Conservation (phyloP, 176 grass and related monocot species). For the Themeda triandra region DNA sequence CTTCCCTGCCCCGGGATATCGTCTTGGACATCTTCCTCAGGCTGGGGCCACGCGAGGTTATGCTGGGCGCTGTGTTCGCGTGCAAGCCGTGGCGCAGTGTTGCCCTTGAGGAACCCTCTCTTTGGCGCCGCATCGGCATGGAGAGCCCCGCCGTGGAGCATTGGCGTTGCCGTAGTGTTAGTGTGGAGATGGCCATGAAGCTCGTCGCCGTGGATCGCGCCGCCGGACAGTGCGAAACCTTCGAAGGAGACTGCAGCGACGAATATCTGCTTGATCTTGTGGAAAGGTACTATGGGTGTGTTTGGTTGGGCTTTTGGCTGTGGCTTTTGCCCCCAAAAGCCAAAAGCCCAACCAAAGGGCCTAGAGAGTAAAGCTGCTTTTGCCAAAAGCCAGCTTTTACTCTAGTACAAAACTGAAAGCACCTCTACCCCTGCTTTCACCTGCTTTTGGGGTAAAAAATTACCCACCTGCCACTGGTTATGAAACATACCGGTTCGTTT, state of each 20-base stretch:
- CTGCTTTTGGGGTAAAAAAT: too few species aligned
- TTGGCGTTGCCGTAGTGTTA: accelerated
- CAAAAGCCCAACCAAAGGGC: too few species aligned
- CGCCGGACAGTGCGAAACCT: not conserved
- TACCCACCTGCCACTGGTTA: too few species aligned
- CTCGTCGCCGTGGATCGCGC: not conserved
- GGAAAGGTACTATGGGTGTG: not conserved
- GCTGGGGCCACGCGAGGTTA: not conserved
- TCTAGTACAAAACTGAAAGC: too few species aligned
- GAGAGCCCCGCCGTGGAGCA: not conserved
- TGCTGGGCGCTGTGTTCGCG: not conserved
- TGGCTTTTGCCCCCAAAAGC: too few species aligned
- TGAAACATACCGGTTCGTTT: too few species aligned
- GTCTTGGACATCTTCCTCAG: not conserved
- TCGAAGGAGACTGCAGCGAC: not conserved
- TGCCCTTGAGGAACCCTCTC: not conserved
- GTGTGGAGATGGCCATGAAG: not conserved
- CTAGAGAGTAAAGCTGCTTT: too few species aligned
- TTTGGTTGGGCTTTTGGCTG: too few species aligned
- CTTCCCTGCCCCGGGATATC: not conserved
- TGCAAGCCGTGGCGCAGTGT: not conserved
- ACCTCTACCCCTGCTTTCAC: too few species aligned
- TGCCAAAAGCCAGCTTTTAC: too few species aligned
- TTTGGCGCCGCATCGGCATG: not conserved
- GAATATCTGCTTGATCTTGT: not conserved